Percentiles rank a stretch among this genome's conserved stretches.
Evolutionary conservation across 1,284 basidiomycete genomes (phyloP).

Genomic region (Apiotrichum sp.): DNA sequence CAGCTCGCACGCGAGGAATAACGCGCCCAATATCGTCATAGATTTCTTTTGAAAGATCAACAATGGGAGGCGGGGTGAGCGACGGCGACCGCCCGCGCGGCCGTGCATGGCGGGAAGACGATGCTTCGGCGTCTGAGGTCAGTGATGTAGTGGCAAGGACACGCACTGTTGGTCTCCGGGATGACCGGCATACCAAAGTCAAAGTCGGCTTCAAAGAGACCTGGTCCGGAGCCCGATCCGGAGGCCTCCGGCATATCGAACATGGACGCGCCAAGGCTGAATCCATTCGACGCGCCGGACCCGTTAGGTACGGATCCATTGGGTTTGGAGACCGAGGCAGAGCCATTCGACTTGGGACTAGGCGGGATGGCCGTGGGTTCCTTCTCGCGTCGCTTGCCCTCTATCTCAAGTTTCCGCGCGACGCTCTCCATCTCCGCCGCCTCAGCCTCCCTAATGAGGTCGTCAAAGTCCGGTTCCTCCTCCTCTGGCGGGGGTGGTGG

Average conservation of each 20-base stretch:
- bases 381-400: not conserved
- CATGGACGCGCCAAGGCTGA: not conserved
- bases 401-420: not conserved
- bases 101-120: not conserved
- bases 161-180: not conserved
- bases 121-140: not conserved
- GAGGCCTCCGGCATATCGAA: not conserved
- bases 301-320: not conserved
- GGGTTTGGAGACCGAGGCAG: too few species aligned
- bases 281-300: not conserved
- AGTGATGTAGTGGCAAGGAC: not conserved
- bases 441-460: slow-evolving; percentile 27
- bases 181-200: not conserved
- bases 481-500: slow-evolving; percentile 27
- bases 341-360: too few species aligned
- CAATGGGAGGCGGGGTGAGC: slow-evolving; percentile 19
- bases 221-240: too few species aligned
- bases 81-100: not conserved
- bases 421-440: not conserved
- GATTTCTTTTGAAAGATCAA: slow-evolving; percentile 8
- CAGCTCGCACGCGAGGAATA: slow-evolving; percentile 25
- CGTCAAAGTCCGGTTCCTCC: slow-evolving; percentile 24
- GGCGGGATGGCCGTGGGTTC: too few species aligned
- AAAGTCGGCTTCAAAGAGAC: slow-evolving; percentile 7
- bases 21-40: slow-evolving; percentile 17